Conservation (phyloP, 495 filamentous ascomycete species). For the Acidiella bohemica region DNA sequence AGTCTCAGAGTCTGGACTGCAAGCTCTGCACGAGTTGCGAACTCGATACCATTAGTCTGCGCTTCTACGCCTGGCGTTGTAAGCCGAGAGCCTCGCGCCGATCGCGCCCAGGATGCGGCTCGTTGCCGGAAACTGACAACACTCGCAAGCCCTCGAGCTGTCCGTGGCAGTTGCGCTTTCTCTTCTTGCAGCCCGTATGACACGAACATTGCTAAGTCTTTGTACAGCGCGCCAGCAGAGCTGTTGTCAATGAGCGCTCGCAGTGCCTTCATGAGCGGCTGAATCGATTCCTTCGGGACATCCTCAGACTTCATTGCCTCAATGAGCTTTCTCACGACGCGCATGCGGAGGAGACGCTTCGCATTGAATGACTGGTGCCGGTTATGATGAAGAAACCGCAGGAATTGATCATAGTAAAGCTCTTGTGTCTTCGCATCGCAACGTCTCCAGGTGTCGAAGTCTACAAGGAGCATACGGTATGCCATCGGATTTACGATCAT, state of each 20-base stretch:
- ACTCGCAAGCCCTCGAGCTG: conserved; percentile 14
- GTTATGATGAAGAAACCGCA: conserved; percentile 67
- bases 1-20: conserved; percentile 66
- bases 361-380: conserved; percentile 86
- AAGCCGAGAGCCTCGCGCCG: conserved; percentile 3
- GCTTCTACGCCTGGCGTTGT: conserved; percentile 11
- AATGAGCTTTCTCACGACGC: conserved; percentile 80
- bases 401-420: conserved; percentile 85
- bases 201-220: conserved; percentile 81
- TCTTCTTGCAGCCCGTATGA: conserved; percentile 75
- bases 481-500: conserved; percentile 93
- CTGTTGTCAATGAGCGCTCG: conserved; percentile 63
- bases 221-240: conserved; percentile 65
- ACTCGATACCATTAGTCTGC: too few relatives aligned
- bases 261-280: conserved; percentile 64
- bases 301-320: conserved; percentile 78
- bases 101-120: conserved; percentile 12
- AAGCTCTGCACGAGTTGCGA: conserved; percentile 38
- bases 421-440: conserved; percentile 59
- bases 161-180: conserved; percentile 22
- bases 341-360: conserved; percentile 72
- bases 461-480: conserved; percentile 79
- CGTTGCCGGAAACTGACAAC: conserved; percentile 6
- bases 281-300: conserved; percentile 54
- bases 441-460: conserved; percentile 82